A percentile compares a stretch with the other conserved stretches of the same genome.
Evolutionary conservation across 2,329 filamentous ascomycete species (phyloP).

Genomic region (Arthrobotrys musiformis): DNA sequence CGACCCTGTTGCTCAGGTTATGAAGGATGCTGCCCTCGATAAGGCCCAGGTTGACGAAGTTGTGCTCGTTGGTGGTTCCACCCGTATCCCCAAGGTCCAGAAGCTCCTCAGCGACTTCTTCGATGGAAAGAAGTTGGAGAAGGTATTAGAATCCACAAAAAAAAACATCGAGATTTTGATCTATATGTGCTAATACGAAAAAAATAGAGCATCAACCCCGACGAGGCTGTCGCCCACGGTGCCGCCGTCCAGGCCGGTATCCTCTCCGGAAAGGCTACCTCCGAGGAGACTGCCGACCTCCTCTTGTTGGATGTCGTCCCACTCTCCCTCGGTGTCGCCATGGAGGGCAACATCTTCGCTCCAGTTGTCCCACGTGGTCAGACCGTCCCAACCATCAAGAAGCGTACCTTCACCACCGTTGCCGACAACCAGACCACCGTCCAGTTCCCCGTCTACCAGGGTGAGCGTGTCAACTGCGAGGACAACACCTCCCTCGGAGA

Average conservation of each 20-base stretch:
- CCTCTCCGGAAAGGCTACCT: slow-evolving; percentile 96
- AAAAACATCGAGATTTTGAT: not conserved
- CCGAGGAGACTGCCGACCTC: slow-evolving; percentile 91
- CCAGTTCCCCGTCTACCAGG: slow-evolving; percentile 93
- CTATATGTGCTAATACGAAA: slow-evolving; percentile 49
- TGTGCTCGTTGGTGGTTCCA: slow-evolving; percentile 97
- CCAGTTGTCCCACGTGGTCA: slow-evolving; percentile 84
- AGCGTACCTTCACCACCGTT: slow-evolving; percentile 89
- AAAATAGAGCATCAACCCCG: slow-evolving; percentile 88
- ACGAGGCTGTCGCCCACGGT: slow-evolving; percentile 99
- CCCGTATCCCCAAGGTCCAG: slow-evolving; percentile 98
- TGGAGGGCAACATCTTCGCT: slow-evolving; percentile 99
- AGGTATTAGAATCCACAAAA: slow-evolving; percentile 64
- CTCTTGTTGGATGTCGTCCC: slow-evolving; percentile 96
- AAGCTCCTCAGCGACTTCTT: slow-evolving; percentile 99
- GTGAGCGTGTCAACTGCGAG: slow-evolving; percentile 97
- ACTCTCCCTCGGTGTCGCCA: slow-evolving; percentile 96
- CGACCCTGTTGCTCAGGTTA: slow-evolving; percentile 93
- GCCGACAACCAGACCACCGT: slow-evolving; percentile 81
- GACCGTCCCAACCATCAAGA: slow-evolving; percentile 83
- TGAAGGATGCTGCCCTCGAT: slow-evolving; percentile 88
- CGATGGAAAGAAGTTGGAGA: slow-evolving; percentile 99
- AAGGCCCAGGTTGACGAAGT: slow-evolving; percentile 97
- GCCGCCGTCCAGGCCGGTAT: slow-evolving; percentile 99
- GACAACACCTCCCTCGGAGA: slow-evolving; percentile 98